Conservation (phyloP, 2,329 filamentous ascomycete genomes). For the Colletotrichum agaves region DNA sequence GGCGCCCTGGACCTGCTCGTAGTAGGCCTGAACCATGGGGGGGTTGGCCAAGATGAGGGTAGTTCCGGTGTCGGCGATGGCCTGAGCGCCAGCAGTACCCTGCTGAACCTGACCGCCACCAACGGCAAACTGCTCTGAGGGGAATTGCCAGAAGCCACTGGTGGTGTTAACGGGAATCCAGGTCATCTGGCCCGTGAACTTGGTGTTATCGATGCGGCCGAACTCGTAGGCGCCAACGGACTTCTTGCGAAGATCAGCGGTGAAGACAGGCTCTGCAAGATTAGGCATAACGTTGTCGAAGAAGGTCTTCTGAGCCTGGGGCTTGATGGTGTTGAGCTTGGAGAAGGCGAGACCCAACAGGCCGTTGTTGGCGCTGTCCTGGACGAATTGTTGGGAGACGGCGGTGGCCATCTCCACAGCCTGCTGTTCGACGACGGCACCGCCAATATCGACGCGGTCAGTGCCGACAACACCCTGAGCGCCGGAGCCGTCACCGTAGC, state of each 20-base stretch:
- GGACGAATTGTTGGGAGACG: constrained; percentile 67
- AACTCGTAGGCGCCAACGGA: constrained; percentile 77
- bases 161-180: constrained; percentile 71
- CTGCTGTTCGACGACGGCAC: constrained; percentile 69
- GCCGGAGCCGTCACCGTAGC: constrained; percentile 75
- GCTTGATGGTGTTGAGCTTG: constrained; percentile 71
- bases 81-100: constrained; percentile 52
- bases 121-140: constrained; percentile 66
- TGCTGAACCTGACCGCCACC: constrained; percentile 52
- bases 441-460: constrained; percentile 76
- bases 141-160: constrained; percentile 77
- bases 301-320: constrained; percentile 74
- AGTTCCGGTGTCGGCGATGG: constrained; percentile 69
- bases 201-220: constrained; percentile 72
- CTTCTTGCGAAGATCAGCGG: constrained; percentile 72
- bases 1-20: constrained; percentile 57
- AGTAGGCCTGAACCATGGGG: constrained; percentile 61
- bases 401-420: constrained; percentile 73
- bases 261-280: constrained; percentile 75
- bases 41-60: constrained; percentile 70
- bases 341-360: constrained; percentile 76
- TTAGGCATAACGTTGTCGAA: constrained; percentile 74
- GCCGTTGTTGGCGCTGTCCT: constrained; percentile 72
- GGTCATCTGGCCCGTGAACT: constrained; percentile 71
- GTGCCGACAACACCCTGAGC: constrained; percentile 73